Base-by-base conservation (phyloP, 2,329 filamentous ascomycete species). In the Nothopassalora personata region DNA sequence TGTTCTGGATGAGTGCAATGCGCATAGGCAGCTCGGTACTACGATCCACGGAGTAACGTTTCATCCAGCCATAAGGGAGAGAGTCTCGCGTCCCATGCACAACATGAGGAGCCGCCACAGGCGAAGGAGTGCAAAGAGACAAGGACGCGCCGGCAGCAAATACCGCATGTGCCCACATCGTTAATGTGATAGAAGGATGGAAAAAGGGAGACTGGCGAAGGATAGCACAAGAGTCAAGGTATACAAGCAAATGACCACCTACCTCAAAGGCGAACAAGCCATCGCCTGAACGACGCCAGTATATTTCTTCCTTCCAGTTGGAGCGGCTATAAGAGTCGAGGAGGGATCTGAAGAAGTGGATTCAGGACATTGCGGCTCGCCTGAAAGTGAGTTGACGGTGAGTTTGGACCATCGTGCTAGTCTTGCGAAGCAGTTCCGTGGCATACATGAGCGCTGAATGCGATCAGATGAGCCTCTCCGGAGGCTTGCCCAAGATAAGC, bases 1-100 rank as follows among this genome's bases (percentile, higher is more conserved):
- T 73, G 61, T 65, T 66, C 53, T 74, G 72, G 9, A 65, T 60
- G n/a, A 74, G 64, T n/a, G 65, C 72, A 56, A 74, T 69, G 15
- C 67, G 64, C 69, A 74, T 70, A 1, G 72, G 72, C 43, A 74
- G 59, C 13, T 71, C 58, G 5, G 65, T 66, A n/a, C 64, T 58
- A 9, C 64, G 58, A 53, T 70, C 64, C n/a, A 72, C 63, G 7
- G 53, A 56, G 19, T 66, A 64, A 15, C 58, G 57, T 54, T 67
- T 69, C 9, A 54, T 60, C 71, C 71, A 73, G 56, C 67, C 68
- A 46, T 60, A 52, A 23, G 71, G 66, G 15, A 66, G 28, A n/a
- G 55, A 53, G 52, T 59, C 53, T 52, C 71, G 64, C 58, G 66
- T 71, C 61, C 73, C 71, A 53, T 73, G 71, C 7, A 73, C 54